phyloP scores from a whole-genome alignment of 257 asterid genomes.

The Thymus mandschuricus region DNA sequence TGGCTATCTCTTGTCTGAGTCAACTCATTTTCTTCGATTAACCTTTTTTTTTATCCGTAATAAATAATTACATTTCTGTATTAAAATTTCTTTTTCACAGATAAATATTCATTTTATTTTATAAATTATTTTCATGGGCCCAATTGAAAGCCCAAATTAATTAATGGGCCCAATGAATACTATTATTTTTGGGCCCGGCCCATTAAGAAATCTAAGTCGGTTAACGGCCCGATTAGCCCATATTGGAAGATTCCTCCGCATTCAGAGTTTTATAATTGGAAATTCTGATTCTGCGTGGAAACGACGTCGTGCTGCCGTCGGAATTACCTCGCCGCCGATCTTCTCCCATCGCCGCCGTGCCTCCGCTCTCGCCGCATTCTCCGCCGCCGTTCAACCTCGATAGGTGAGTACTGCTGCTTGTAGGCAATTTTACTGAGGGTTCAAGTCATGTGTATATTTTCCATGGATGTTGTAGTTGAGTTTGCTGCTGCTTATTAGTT shows the following conservation, averaged over 20 bases:
- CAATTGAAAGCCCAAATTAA: too few relatives aligned
- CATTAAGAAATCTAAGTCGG: not conserved
- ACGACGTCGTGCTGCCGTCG: constrained; percentile 33
- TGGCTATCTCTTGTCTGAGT: constrained; percentile 23
- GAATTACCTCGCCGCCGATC: not conserved
- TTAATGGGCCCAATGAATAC: not conserved
- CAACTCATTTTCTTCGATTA: not conserved
- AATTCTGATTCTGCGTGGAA: constrained; percentile 26
- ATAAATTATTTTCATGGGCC: too few relatives aligned
- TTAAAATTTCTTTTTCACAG: too few relatives aligned
- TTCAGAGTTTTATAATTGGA: not conserved
- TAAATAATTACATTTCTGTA: too few relatives aligned
- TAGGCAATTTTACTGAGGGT: not conserved
- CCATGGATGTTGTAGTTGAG: not conserved
- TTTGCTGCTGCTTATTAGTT: not conserved
- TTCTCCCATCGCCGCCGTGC: not conserved
- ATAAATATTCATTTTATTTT: too few relatives aligned
- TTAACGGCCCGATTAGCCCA: constrained; percentile 11
- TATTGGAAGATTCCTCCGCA: not conserved
- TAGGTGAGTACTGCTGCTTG: not conserved
- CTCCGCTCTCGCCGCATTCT: not conserved
- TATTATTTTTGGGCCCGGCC: too few relatives aligned
- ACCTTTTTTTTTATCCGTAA: too few relatives aligned
- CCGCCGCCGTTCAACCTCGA: not conserved
- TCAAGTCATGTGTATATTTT: not conserved